Conservation (phyloP, 2,329 filamentous ascomycete genomes). For the Epicoccum sorghinum region DNA sequence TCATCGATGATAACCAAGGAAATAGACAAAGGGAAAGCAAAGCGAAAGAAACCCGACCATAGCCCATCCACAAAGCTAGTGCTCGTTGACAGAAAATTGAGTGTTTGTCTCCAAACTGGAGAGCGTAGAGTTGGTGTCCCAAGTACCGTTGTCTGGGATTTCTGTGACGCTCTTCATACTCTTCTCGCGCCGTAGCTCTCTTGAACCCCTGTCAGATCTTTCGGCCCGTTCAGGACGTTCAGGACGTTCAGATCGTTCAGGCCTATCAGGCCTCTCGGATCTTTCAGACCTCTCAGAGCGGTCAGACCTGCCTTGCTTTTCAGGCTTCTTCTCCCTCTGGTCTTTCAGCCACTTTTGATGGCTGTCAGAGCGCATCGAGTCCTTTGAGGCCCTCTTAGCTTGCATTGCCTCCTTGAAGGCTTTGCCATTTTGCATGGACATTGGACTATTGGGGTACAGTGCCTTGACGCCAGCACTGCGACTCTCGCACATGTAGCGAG, state of each 20-base stretch:
- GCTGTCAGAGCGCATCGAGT: conserved; percentile 14
- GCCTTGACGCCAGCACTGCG: conserved; percentile 48
- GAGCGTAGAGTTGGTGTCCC: conserved; percentile 33
- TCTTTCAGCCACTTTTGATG: conserved; percentile 16
- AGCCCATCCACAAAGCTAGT: not conserved
- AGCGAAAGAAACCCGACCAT: not conserved
- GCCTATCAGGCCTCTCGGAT: conserved; percentile 22
- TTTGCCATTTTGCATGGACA: conserved; percentile 28
- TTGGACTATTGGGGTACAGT: conserved; percentile 43
- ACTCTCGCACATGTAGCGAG: conserved; percentile 42
- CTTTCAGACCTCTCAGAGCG: conserved; percentile 26
- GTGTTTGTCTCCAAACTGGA: conserved; percentile 27
- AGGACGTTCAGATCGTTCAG: conserved; percentile 16
- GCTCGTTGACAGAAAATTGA: conserved; percentile 20
- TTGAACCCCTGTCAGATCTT: conserved; percentile 13
- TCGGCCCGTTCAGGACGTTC: conserved; percentile 20
- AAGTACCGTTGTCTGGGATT: conserved; percentile 34
- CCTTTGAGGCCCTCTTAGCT: conserved; percentile 22
- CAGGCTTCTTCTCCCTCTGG: conserved; percentile 10
- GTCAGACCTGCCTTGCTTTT: conserved; percentile 17
- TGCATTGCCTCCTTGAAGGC: conserved; percentile 25
- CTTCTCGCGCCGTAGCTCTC: conserved; percentile 25
- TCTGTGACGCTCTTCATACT: conserved; percentile 16
- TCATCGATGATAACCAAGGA: not conserved
- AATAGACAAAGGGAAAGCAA: not conserved